Base-by-base conservation (phyloP, 805 yeast genomes). In the Saccharomyces cerevisiae region DNA sequence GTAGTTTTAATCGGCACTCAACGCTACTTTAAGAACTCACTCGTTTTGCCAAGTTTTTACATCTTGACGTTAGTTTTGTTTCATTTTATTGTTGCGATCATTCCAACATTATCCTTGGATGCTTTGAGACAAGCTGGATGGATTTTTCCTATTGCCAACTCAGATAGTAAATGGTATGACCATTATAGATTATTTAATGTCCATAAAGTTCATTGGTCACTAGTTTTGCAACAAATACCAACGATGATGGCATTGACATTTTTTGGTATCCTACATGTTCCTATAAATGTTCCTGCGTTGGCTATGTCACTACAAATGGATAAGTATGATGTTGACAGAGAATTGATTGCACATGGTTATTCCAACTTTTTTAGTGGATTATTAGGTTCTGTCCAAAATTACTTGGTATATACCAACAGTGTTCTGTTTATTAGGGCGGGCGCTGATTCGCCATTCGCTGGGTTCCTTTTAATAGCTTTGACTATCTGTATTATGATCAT, bases 201-300 rank as follows among this genome's bases (percentile, higher is more conserved):
- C 62, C 69, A 71, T 3, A 69, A 78, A 29, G 94, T 89, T n/a
- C 82, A 88, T 68, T 89, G 96, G 94, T 65, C 72, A 57, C 76
- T 84, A 29, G 76, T 94, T 27, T 49, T 82, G 1, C 73, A 77
- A 52, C 89, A 90, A 63, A 57, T 90, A 21, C 99, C 99, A 5
- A 86, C 96, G 2, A 94, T 94, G 97, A 72, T 92, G 53, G 99
- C 99, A 0, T 75, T 94, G 59, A 91, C 98, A 0, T 94, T 94
- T 67, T 94, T 94, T 65, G 99, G 99, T 11, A 86, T 94, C 43
- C 73, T 94, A 53, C 99, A 94, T 64, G 99, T 94, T 10, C 99
- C 99, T 3, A 94, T 94, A 56, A 94, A 94, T 67, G 97, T 94
- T 13, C 99, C 99, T 1, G 98, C 99, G 0, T 76, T 94, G 49